Conservation (phyloP, 306 rosid species). For the Inga oerstediana region DNA sequence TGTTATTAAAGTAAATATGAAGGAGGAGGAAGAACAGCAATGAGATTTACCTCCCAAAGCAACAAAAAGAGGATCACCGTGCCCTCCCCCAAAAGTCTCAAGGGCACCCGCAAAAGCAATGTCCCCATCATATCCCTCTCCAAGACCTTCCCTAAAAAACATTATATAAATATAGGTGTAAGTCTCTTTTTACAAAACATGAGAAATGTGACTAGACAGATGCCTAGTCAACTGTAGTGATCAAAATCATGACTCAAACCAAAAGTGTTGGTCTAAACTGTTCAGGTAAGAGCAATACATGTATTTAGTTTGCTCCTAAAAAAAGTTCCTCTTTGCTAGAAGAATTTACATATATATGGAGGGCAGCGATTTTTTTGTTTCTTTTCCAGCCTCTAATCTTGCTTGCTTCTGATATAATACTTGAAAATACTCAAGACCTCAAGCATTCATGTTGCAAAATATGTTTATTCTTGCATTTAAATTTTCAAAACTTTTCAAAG, state of each 20-base stretch:
- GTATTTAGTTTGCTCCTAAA: neutral
- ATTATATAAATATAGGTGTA: conserved; percentile 12
- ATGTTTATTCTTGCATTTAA: conserved; percentile 1
- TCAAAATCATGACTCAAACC: conserved; percentile 21
- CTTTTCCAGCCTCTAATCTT: neutral
- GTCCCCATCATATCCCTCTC: conserved; percentile 87
- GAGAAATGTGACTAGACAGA: neutral
- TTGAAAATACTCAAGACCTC: neutral
- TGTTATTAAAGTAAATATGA: neutral
- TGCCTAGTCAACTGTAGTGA: neutral
- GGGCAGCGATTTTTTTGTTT: neutral
- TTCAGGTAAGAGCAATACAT: conserved; percentile 7
- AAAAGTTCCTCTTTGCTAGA: neutral
- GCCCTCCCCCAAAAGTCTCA: conserved; percentile 93
- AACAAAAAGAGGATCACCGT: conserved; percentile 84
- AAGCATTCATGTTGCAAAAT: conserved; percentile 2
- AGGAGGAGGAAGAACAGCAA: neutral
- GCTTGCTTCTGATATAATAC: too few species aligned
- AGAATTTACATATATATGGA: neutral
- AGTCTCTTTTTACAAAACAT: conserved; percentile 21
- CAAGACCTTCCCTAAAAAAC: conserved; percentile 81
- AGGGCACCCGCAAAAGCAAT: conserved; percentile 85
- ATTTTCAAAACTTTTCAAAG: conserved; percentile 7
- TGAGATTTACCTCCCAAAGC: conserved; percentile 84
- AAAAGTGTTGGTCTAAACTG: conserved; percentile 22